Evolutionary conservation across 352 stramenopile genomes (phyloP).

Genomic region (Elongisporangium undulatum): DNA sequence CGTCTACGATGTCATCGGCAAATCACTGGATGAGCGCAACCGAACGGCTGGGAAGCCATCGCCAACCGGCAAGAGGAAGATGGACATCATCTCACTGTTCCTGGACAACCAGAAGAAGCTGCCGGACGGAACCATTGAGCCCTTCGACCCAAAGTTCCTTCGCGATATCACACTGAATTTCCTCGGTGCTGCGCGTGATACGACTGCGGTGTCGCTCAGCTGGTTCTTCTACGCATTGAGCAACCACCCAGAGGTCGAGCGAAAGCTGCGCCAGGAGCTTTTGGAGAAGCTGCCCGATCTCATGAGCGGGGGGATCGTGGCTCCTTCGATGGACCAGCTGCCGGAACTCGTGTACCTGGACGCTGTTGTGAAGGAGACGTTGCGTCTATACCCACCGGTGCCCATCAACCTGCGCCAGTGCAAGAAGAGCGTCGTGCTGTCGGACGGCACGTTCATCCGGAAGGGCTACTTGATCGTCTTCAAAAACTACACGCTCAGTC

Average conservation of each 20-base stretch:
- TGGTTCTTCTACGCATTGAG: constrained; percentile 61
- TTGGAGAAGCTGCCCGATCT: constrained; percentile 20
- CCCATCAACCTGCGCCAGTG: constrained; percentile 32
- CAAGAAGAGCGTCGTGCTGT: constrained; percentile 35
- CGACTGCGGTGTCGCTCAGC: constrained; percentile 36
- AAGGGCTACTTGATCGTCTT: constrained; percentile 32
- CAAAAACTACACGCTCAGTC: constrained; percentile 33
- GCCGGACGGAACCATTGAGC: constrained; percentile 12
- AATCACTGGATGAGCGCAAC: constrained; percentile 8
- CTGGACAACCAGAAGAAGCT: background rate
- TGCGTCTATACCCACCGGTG: constrained; percentile 42
- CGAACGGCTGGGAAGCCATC: too few species aligned
- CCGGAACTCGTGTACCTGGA: constrained; percentile 23
- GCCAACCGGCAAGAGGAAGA: too few species aligned
- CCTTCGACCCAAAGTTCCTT: constrained; percentile 32
- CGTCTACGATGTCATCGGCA: constrained; percentile 18
- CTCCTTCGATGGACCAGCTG: constrained; percentile 25
- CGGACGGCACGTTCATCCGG: constrained; percentile 39
- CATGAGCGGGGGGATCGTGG: constrained; percentile 12
- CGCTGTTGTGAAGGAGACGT: constrained; percentile 37
- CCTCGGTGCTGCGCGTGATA: constrained; percentile 58
- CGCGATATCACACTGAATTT: constrained; percentile 38
- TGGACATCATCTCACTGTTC: too few species aligned
- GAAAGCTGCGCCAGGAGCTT: constrained; percentile 22
- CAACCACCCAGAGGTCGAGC: constrained; percentile 42